These are phyloP conservation scores for Sinapis alba DNA, from an alignment of 441 rosid genomes.

Conservation along the genomic window DNA sequence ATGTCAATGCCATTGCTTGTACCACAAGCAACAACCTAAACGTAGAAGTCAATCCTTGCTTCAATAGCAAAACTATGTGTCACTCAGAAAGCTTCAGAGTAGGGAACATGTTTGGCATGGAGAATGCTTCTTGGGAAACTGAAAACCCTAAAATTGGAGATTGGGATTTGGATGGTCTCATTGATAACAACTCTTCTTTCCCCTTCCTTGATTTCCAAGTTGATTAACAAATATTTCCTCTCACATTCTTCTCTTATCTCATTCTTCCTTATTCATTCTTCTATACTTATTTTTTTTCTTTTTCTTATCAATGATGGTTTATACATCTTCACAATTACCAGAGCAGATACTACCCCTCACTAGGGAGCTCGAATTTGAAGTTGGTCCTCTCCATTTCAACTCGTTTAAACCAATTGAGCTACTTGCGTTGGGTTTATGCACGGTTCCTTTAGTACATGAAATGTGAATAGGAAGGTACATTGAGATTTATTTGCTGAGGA, in stretches of 20 bases:
- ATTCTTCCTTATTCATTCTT: slow-evolving; percentile 26
- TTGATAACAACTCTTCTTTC: slow-evolving; percentile 54
- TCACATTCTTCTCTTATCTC: slow-evolving; percentile 1
- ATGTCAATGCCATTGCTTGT: slow-evolving; percentile 30
- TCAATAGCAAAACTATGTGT: slow-evolving; percentile 41
- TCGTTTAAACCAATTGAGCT: not conserved
- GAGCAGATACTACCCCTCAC: not conserved
- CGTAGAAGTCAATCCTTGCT: slow-evolving; percentile 51
- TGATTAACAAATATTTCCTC: slow-evolving; percentile 39
- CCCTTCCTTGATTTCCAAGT: slow-evolving; percentile 73
- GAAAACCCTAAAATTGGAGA: slow-evolving; percentile 67
- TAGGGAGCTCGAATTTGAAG: not conserved
- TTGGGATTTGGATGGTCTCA: slow-evolving; percentile 75
- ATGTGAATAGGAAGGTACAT: slow-evolving; percentile 39
- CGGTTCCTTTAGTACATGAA: slow-evolving; percentile 34
- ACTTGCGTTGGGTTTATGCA: slow-evolving; percentile 23
- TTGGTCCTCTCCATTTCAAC: not conserved
- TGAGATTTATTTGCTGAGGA: slow-evolving; percentile 36
- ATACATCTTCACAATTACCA: slow-evolving; percentile 8
- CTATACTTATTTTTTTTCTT: slow-evolving; percentile 1
- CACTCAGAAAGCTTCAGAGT: slow-evolving; percentile 44
- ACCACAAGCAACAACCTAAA: slow-evolving; percentile 41
- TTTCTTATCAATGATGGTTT: not conserved
- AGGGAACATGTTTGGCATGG: slow-evolving; percentile 50
- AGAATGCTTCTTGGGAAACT: slow-evolving; percentile 51